Evolutionary conservation across 345 rosid species (phyloP), one percentile per base, ranked within the genome.

Genomic region (Heritiera fomes): DNA sequence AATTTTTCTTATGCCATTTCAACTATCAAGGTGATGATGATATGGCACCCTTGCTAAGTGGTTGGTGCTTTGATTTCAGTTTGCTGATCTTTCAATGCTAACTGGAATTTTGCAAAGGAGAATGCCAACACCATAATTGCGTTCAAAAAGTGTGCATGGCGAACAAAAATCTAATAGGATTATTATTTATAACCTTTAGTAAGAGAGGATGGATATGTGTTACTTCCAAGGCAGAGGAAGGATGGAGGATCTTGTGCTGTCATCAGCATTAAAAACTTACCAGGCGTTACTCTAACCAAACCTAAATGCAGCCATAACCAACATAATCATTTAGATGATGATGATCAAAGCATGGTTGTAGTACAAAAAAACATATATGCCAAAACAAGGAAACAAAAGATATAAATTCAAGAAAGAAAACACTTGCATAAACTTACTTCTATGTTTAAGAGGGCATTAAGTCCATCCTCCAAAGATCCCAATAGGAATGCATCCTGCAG

Each of bases 391-490:
- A 46, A 77, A 53, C 63, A 34, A 7, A 34, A 13, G 14, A 77
- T 65, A 10, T 47, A 52, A 28, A 45, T 46, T 64, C 49, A 68
- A 47, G 62, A 5, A 61, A 80, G 23, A 68, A 68, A 69, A 38
- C 63, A 53, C 67, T 81, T 45, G 43, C 53, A 72, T 41, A 77
- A 85, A 91, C 97, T 85, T 85, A 94, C 99, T 88, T 97, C 99
- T 80, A 94, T 89, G 82, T 91, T 93, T 84, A 97, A 85, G 77
- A 97, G 97, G 76, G 99, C 94, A 82, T 90, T 94, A 67, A 97
- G 89, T 65, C 99, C 99, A 83, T 94, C 98, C 85, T 90, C 97
- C 84, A 97, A 80, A 68, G 92, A 84, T 83, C 88, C 93, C 87
- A 93, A 83, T 60, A 88, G 74, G 66, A 70, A 76, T 18, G 91